Conservation (phyloP, 176 grass and related monocot genomes). For the Guadua angustifolia region DNA sequence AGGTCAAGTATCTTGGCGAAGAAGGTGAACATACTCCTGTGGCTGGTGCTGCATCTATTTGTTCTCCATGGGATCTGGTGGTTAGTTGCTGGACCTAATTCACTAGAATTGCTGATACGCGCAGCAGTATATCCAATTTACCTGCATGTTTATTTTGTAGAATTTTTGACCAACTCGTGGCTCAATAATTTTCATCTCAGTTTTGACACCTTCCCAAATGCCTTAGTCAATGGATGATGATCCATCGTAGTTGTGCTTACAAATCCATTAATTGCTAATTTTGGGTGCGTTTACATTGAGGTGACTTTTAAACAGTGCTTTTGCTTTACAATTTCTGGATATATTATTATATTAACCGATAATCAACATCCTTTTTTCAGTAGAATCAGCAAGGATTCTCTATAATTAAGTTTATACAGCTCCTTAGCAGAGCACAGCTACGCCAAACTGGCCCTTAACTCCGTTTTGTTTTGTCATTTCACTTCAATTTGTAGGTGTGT, state of each 20-base stretch:
- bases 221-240: conserved; percentile 15
- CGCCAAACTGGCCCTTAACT: conserved; percentile 28
- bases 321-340: conserved; percentile 25
- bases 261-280: conserved; percentile 15
- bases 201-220: conserved; percentile 1
- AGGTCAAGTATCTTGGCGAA: conserved; percentile 99
- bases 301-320: neutral
- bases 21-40: conserved; percentile 90
- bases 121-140: conserved; percentile 5
- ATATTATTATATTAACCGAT: neutral
- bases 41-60: conserved; percentile 85
- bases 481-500: conserved; percentile 66
- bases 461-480: conserved; percentile 40
- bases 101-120: conserved; percentile 28
- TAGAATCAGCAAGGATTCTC: conserved; percentile 4
- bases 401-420: conserved; percentile 23
- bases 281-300: neutral
- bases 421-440: conserved; percentile 9
- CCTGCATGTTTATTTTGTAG: conserved; percentile 12
- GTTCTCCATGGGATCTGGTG: conserved; percentile 97
- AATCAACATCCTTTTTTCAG: neutral
- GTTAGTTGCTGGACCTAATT: conserved; percentile 57
- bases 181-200: conserved; percentile 36
- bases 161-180: conserved; percentile 23
- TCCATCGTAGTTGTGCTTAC: neutral